Evolutionary conservation across 2,329 filamentous ascomycete species (phyloP).

Genomic region (Bertia moriformis): DNA sequence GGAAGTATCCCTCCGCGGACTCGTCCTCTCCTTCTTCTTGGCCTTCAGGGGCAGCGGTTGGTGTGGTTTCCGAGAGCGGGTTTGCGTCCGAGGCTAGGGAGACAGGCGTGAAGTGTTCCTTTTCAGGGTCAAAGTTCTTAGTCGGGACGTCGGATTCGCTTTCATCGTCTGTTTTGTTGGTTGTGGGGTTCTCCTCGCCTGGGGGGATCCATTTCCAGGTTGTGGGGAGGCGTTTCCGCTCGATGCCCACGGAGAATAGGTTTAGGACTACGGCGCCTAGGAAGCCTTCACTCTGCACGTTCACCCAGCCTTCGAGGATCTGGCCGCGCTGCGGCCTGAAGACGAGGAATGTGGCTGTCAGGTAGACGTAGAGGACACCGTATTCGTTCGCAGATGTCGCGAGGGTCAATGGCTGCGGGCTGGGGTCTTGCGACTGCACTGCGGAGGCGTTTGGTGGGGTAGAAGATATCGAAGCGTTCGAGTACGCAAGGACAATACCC

Average conservation of each 20-base stretch:
- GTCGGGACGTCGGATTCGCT: constrained; percentile 7
- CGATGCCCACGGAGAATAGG: constrained; percentile 1
- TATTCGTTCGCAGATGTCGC: constrained; percentile 13
- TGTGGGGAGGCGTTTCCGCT: not conserved
- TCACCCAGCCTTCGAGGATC: not conserved
- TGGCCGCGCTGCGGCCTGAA: constrained; percentile 1
- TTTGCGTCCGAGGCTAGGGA: not conserved
- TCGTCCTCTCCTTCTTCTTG: not conserved
- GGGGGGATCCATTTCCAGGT: constrained; percentile 1
- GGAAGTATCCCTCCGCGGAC: not conserved
- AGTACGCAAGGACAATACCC: constrained; percentile 40
- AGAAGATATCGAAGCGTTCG: constrained; percentile 22
- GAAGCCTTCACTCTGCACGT: not conserved
- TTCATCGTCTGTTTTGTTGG: not conserved
- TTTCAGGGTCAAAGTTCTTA: constrained; percentile 15
- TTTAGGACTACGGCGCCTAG: not conserved
- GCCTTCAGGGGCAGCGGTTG: not conserved
- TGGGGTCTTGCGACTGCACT: constrained; percentile 14
- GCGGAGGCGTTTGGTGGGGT: constrained; percentile 20
- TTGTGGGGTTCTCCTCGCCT: not conserved
- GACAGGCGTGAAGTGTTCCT: constrained; percentile 17
- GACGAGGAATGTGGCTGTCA: not conserved
- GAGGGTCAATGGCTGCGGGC: constrained; percentile 20
- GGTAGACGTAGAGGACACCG: constrained; percentile 1
- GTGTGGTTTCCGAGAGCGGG: not conserved